Percentiles rank a stretch among this genome's conserved stretches.
Conservation (phyloP, 2,329 filamentous ascomycete species). For the Thermoascus crustaceus region DNA sequence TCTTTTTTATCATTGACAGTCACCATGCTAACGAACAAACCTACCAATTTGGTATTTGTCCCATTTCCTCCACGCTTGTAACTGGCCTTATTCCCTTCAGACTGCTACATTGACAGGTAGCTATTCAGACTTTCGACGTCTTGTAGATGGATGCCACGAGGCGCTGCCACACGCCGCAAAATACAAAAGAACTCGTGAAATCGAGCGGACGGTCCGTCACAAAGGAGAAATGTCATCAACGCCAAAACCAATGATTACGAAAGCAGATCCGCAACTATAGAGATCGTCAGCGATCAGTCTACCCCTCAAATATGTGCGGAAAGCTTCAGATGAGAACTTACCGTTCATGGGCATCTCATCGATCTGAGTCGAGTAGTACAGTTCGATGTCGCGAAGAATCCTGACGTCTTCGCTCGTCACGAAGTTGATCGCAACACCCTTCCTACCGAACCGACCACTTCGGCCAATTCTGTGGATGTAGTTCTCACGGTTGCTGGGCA, state of each 20-base stretch:
- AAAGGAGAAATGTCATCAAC: neutral
- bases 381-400: conserved; percentile 93
- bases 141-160: neutral
- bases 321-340: conserved; percentile 44
- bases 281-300: conserved; percentile 8
- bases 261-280: conserved; percentile 28
- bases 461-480: conserved; percentile 98
- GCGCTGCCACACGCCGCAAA: neutral
- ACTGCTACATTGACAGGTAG: too few species aligned
- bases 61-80: conserved; percentile 31
- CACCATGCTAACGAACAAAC: neutral
- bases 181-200: conserved; percentile 1
- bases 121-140: too few species aligned
- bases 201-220: too few species aligned
- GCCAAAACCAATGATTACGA: conserved; percentile 18
- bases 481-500: conserved; percentile 97
- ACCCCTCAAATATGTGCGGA: too few species aligned
- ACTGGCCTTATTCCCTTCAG: conserved; percentile 10
- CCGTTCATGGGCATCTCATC: conserved; percentile 99
- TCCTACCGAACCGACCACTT: conserved; percentile 89
- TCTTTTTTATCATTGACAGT: neutral
- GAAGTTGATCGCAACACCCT: conserved; percentile 99
- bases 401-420: conserved; percentile 97
- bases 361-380: conserved; percentile 94
- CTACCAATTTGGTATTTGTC: conserved; percentile 15